Base-by-base conservation (phyloP, 2,329 filamentous ascomycete species). In the Neonectria hederae region DNA sequence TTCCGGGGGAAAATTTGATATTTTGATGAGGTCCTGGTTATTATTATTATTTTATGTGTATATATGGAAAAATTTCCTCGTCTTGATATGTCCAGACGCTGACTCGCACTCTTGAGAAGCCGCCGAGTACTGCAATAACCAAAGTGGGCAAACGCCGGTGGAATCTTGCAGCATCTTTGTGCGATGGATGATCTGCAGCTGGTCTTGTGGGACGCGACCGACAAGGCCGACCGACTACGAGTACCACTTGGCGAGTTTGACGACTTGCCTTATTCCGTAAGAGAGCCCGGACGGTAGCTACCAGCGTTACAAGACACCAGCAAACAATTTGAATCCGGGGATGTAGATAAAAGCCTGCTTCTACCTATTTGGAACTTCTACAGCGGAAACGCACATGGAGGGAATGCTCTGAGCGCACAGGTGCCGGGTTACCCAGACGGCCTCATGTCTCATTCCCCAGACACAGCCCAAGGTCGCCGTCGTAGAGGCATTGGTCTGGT, bases 141-240 rank as follows among this genome's bases (percentile, higher is more conserved):
- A 40, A 59, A 48, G 38, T 56, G 22, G 60, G 30, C 43, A 52
- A 56, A 56, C 22, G 40, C 59, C 54, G 52, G 59, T 58, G 55
- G 52, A 49, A 54, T 51, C 26, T 49, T 64, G 64, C 64, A 61
- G 60, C 56, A 66, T 66, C 60, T 60, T 59, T 60, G 64, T 66
- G 53, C 40, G 28, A 54, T 63, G 21, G 10, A 21, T 22, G 30
- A 43, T 49, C 56, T 19, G 26, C 21, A 48, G 26, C 22, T 35
- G 30, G 54, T 49, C 30, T 40, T 60, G 59, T 54, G 26, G 19
- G 4, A 60, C 46, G 21, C 17, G 22, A 19, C 17, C 30, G 22
- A 13, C 57, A 42, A 48, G 19, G 30, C 11, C 32, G 19, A 42
- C 38, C 38, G 38, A 42, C 26, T 21, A 26, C n/a, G 26, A 32